Base-by-base conservation (phyloP, 495 filamentous ascomycete species). In the Neurospora tetrasperma region DNA sequence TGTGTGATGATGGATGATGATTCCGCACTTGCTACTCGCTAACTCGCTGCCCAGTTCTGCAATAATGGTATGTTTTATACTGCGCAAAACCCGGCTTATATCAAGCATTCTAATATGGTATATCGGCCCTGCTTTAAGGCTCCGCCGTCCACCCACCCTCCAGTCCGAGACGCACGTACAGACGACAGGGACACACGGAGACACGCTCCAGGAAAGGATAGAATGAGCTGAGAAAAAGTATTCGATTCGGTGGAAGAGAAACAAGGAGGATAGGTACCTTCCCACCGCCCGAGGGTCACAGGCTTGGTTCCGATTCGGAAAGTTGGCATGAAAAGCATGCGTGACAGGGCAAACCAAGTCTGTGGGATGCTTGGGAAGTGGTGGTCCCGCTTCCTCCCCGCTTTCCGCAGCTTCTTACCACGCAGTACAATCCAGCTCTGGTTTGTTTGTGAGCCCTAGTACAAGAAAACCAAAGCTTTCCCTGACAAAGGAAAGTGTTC, bases 51-150 rank as follows among this genome's bases (percentile, higher is more conserved):
- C 54, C 54, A 35, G 14, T 62, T 62, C 73, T 74, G 73, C 46
- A 72, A 77, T 75, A 77, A 40, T 72, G 71, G 69, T 70, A 70
- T 40, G 46, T 74, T 38, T 73, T 77, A 77, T 77, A 70, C 75
- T 74, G 69, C 27, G 42, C 54, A 71, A 54, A 40, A 44, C 40
- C 38, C 68, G 73, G 71, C 72, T 73, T 74, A 77, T 75, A 76
- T 73, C 73, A 74, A 71, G 20, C 70, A 38, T 40, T 73, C 6
- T 69, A 42, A 71, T 73, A 76, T 46, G 74, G 42, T 73, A 76
- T 76, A 75, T 72, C 62, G 42, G 40, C 70, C 72, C 42, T 42
- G 66, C 54, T 59, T 39, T 75, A 75, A 73, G 68, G 54, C 54
- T 62, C 54, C 54, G 54, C 54, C 69, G 71, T 40, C 66, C 54